phyloP scores from a whole-genome alignment of 257 asterid species.

The Lycium ferocissimum region DNA sequence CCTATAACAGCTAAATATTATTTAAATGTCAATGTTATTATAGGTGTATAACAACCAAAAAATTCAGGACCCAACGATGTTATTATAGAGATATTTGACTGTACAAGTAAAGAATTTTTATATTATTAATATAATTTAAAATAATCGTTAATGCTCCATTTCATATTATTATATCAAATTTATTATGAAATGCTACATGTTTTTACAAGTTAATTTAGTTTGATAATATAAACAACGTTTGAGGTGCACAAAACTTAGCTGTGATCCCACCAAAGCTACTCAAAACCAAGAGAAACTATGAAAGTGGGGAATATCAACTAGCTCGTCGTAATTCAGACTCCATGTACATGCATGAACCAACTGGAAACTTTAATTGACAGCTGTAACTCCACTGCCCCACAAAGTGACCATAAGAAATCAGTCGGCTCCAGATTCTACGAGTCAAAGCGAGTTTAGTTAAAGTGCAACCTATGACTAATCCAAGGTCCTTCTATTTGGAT shows the following conservation, averaged over 20 bases:
- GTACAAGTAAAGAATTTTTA: too few relatives aligned
- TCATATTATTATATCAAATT: too few relatives aligned
- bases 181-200: neutral
- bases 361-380: slow-evolving; percentile 6
- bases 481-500: neutral
- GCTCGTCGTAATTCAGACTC: neutral
- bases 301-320: neutral
- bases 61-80: too few relatives aligned
- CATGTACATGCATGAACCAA: neutral
- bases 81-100: too few relatives aligned
- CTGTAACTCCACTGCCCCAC: neutral
- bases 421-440: neutral
- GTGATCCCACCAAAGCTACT: neutral
- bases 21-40: too few relatives aligned
- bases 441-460: neutral
- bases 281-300: neutral
- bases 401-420: neutral
- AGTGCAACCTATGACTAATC: neutral
- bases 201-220: too few relatives aligned
- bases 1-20: too few relatives aligned
- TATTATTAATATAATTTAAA: too few relatives aligned
- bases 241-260: neutral
- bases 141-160: too few relatives aligned
- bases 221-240: too few relatives aligned
- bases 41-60: too few relatives aligned